Evolutionary conservation across 2,329 filamentous ascomycete species (phyloP), one percentile per base, ranked within the genome.

Genomic region (Colletotrichum sp.): DNA sequence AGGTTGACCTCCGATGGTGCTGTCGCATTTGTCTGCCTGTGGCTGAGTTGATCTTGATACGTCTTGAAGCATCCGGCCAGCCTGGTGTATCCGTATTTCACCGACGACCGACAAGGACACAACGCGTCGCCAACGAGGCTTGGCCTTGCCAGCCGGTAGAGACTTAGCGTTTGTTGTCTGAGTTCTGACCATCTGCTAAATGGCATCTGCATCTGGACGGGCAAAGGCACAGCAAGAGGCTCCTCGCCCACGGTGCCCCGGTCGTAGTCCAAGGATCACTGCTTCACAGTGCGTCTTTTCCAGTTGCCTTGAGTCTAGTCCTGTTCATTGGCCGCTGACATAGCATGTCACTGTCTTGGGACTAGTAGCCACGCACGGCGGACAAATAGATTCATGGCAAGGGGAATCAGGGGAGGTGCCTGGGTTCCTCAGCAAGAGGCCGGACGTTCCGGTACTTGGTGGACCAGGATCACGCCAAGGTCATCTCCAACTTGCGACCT

Each of bases 391-490:
- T 43, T 30, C 43, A 48, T 22, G 62, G 25, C 22, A 34, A 55
- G 39, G 64, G 39, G 64, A 10, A 22, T 28, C 34, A 39, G 67
- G 56, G 55, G 70, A n/a, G 43, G 39, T 62, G 25, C 67, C 32
- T 70, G 30, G 62, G 25, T 15, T 28, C 28, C 13, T 43, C n/a
- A 48, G 32, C 30, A 30, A 16, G 34, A 48, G 62, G 55, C 73
- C 69, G 69, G 69, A 43, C 69, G 55, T 72, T 75, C 69, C 69
- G 69, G 64, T 32, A 71, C 61, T 62, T 70, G 56, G 16, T 60
- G 15, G 22, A 43, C 66, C 32, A 60, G 48, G 52, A 25, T 39
- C 30, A 60, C 13, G 36, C 25, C 48, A 67, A 36, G 65, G 48
- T 36, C 65, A 67, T 34, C 28, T 52, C 27, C 22, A 65, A 34